These are phyloP conservation scores for Tetracladium maxilliforme DNA, from an alignment of 2,329 filamentous ascomycete species.

Conservation along the genomic window DNA sequence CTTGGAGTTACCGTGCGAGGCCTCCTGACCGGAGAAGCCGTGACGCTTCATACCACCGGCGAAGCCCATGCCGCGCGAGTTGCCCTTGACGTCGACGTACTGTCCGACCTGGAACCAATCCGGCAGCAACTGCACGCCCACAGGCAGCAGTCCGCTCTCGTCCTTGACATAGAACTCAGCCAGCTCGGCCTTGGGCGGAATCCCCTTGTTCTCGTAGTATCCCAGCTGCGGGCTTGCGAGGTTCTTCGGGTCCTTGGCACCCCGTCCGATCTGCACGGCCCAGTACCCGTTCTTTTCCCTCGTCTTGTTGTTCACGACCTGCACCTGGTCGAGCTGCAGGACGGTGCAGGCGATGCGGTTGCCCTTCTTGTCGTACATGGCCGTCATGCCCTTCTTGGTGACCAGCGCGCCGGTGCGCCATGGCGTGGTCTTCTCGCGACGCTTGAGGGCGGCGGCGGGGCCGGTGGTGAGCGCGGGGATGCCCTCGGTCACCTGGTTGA, in stretches of 20 bases:
- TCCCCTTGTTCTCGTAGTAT: conserved; percentile 69
- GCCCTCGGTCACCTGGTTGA: conserved; percentile 42
- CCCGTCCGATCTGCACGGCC: conserved; percentile 79
- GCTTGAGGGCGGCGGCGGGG: conserved; percentile 43
- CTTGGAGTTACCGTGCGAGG: conserved; percentile 89
- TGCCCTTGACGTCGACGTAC: conserved; percentile 71
- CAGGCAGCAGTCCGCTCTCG: conserved; percentile 54
- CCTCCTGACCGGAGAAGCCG: conserved; percentile 77
- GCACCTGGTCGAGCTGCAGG: conserved; percentile 81
- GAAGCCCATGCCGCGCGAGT: conserved; percentile 81
- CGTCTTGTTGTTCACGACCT: conserved; percentile 82
- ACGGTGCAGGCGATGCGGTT: conserved; percentile 77
- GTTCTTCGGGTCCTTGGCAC: conserved; percentile 59
- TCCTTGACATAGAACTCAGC: conserved; percentile 77
- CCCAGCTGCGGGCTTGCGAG: conserved; percentile 73
- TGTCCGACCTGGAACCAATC: conserved; percentile 86
- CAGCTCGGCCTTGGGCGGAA: conserved; percentile 72
- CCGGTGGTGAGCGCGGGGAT: conserved; percentile 41
- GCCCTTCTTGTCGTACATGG: conserved; percentile 68
- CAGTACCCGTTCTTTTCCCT: conserved; percentile 73
- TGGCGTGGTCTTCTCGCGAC: conserved; percentile 42
- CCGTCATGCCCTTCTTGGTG: conserved; percentile 92
- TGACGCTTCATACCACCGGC: conserved; percentile 96
- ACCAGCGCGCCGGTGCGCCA: conserved; percentile 70
- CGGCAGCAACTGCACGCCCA: conserved; percentile 67